A percentile compares a stretch with the other conserved stretches of the same genome.
Conservation (phyloP, 2,329 filamentous ascomycete species). For the Fusarium temperatum region DNA sequence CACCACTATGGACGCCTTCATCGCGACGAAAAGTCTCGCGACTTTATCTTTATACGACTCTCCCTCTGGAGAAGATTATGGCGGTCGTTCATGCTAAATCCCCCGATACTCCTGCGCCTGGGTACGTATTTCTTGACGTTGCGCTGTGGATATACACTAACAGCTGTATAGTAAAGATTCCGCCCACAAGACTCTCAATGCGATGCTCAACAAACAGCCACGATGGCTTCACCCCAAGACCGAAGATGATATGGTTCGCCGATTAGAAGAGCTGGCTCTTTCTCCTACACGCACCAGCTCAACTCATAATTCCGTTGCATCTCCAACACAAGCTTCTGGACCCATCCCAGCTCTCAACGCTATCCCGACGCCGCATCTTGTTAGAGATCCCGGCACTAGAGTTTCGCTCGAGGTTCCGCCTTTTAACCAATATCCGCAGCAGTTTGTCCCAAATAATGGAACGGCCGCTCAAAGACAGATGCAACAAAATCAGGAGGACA, state of each 20-base stretch:
- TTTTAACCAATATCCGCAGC: slow-evolving; percentile 33
- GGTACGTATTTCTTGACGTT: slow-evolving; percentile 49
- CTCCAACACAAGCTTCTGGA: slow-evolving; percentile 16
- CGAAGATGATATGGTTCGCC: slow-evolving; percentile 60
- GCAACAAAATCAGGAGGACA: slow-evolving; percentile 17
- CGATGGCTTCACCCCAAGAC: slow-evolving; percentile 64
- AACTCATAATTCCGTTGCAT: slow-evolving; percentile 23
- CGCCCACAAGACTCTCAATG: slow-evolving; percentile 66
- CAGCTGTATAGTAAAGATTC: slow-evolving; percentile 60
- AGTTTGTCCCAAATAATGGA: neutral
- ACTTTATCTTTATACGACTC: slow-evolving; percentile 65
- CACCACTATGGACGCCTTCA: slow-evolving; percentile 64
- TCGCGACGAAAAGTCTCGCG: slow-evolving; percentile 63
- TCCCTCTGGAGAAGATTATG: slow-evolving; percentile 61
- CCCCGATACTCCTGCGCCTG: slow-evolving; percentile 55
- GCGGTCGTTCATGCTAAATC: slow-evolving; percentile 55
- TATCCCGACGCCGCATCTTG: slow-evolving; percentile 23
- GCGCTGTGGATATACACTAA: slow-evolving; percentile 3
- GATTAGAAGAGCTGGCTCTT: slow-evolving; percentile 55
- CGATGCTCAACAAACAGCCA: slow-evolving; percentile 66
- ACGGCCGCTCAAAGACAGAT: neutral
- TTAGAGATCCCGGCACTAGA: slow-evolving; percentile 7
- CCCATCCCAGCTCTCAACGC: slow-evolving; percentile 27
- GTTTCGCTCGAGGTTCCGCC: slow-evolving; percentile 34
- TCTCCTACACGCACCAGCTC: slow-evolving; percentile 47